Evolutionary conservation across 1,284 basidiomycete genomes (phyloP), one percentile per base, ranked within the genome.

Genomic region (Neonothopanus nambi): DNA sequence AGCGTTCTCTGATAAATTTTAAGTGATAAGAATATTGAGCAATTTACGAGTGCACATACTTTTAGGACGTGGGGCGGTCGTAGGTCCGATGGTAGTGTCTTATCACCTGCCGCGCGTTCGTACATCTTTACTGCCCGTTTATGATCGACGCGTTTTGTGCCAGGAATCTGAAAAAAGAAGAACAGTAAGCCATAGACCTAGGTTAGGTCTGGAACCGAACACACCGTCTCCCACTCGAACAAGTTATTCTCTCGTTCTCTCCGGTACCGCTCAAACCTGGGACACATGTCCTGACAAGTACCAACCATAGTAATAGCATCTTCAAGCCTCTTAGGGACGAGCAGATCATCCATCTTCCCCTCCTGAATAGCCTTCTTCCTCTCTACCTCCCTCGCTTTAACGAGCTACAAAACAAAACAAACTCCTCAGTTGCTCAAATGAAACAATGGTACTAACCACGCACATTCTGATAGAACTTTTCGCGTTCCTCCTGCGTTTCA

Each of bases 211-310:
- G 8, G 13, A 33, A 33, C 3, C 8, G 13, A 9, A 75, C 88
- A 62, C 70, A 95, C 92, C 58, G 82, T 80, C 76, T 98, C 96
- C 77, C 90, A 90, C 57, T 87, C 84, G 62, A 93, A 88, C 1
- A 98, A 78, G 63, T 95, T 93, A 65, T 92, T 91, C 64, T 96
- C 92, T 55, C 87, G 83, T 68, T 98, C 93, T 42, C 96, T 81
- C 62, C 94, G 83, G 67, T 96, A 94, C 18, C 90, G 79, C 71
- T 99, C 96, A 63, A 93, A 96, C 48, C 90, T 86, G 5, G 94
- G 92, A 68, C 96, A 98, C 94, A 98, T 98, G 58, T 91, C 88
- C 71, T 79, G 74, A 65, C 96, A 98, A 1, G 92, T 95, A 17
- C 96, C 96, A 12, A 91, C 81, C 63, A 98, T 87, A 28, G 88